These are phyloP conservation scores for Eucalyptus sp. DNA, from an alignment of 345 rosid genomes.

Conservation along the genomic window DNA sequence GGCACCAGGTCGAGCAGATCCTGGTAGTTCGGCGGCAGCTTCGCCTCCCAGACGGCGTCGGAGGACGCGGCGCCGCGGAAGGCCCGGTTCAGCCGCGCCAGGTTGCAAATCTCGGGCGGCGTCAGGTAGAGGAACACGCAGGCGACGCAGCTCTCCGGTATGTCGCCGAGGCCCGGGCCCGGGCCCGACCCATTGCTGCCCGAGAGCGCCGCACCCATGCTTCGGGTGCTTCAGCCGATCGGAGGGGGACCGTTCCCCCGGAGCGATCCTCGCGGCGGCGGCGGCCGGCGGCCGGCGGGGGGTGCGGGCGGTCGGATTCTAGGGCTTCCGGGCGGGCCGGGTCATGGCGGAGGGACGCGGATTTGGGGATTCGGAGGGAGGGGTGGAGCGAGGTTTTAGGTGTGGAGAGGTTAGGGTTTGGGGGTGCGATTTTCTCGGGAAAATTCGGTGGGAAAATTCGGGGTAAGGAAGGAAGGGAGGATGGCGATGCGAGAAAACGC, in stretches of 20 bases:
- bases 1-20: constrained; percentile 83
- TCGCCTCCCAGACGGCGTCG: constrained; percentile 84
- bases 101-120: constrained; percentile 97
- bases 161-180: constrained; percentile 78
- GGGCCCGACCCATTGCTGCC: constrained; percentile 26
- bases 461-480: background rate
- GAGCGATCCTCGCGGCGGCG: background rate
- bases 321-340: background rate
- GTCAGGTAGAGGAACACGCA: constrained; percentile 69
- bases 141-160: constrained; percentile 92
- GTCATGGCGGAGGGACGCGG: background rate
- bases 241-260: background rate
- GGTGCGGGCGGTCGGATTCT: background rate
- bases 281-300: too few species aligned
- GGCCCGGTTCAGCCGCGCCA: constrained; percentile 67
- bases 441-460: background rate
- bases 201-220: constrained; percentile 87
- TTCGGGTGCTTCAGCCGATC: background rate
- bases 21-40: constrained; percentile 70
- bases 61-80: constrained; percentile 93
- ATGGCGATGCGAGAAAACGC: background rate
- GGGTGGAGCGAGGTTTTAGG: background rate
- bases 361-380: background rate
- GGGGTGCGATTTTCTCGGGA: background rate
- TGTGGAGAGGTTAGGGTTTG: background rate